Evolutionary conservation across 2,329 filamentous ascomycete species (phyloP), one percentile per base, ranked within the genome.

Genomic region (Epichloe gansuensis): DNA sequence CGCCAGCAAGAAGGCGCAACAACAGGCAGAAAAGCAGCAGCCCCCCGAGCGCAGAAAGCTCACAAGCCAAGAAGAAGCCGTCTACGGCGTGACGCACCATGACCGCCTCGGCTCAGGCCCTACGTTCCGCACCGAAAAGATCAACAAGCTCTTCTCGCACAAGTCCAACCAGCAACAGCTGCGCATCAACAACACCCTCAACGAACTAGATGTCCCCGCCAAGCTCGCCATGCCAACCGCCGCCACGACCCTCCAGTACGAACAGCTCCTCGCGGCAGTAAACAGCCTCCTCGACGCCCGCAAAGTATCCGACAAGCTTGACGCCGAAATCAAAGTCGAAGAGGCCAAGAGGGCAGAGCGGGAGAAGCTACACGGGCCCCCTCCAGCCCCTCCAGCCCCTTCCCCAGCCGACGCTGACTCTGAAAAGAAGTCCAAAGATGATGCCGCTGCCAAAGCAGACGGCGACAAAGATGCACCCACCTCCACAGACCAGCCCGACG

Each of bases 41-140:
- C 67, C 39, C 73, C 73, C 74, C 17, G 77, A 84, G 61, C 77
- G 84, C 51, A 81, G 83, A 62, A 82, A 84, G 66, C 81, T 96
- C 57, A 81, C 81, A 4, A 76, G 84, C 46, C 80, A 86, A 58
- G 85, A 94, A 68, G 84, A 90, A 69, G 68, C 78, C 56, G 77
- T 85, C 36, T 97, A 91, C 63, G 93, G 91, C 56, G 85, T 98
- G 9, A 80, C 85, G 7, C 82, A 87, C 57, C 85, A 91, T 64
- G 91, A 97, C 52, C 86, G 91, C 31, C 76, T 96, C 40, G 82
- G 85, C 2, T 85, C 84, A 8, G 91, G 93, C 6, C 87, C 95
- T 38, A 85, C 87, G 13, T 97, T 97, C 76, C 87, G 91, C 12
- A 89, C 89, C 31, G 87, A 91, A 60, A 84, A 81, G 65, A 80